Conservation (phyloP, 2,329 filamentous ascomycete species). For the Amauroascus niger region DNA sequence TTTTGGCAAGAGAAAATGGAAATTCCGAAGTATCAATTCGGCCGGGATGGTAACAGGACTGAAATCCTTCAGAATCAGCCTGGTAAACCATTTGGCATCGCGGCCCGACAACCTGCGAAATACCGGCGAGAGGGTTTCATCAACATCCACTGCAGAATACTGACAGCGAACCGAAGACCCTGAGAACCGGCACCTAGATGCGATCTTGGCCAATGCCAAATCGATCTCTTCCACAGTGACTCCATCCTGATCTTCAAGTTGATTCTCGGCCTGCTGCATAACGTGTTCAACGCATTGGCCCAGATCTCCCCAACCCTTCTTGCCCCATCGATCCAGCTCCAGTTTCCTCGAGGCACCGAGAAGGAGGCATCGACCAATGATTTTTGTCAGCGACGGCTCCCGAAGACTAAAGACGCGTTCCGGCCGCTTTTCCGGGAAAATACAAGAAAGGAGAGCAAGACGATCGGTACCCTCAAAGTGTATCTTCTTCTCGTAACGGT, state of each 20-base stretch:
- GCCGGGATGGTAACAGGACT: conserved; percentile 56
- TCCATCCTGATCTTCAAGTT: conserved; percentile 28
- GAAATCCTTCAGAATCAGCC: conserved; percentile 68
- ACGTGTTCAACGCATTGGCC: conserved; percentile 60
- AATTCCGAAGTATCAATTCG: conserved; percentile 46
- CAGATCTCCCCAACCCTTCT: conserved; percentile 55
- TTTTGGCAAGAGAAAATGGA: conserved; percentile 60
- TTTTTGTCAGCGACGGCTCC: conserved; percentile 49
- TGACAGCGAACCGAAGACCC: conserved; percentile 49
- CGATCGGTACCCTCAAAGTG: conserved; percentile 48
- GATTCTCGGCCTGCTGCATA: conserved; percentile 49
- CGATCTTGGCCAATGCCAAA: conserved; percentile 52
- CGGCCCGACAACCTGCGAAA: conserved; percentile 53
- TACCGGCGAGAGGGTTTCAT: conserved; percentile 44
- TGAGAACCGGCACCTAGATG: conserved; percentile 61
- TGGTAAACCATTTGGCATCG: conserved; percentile 80
- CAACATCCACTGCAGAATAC: conserved; percentile 33
- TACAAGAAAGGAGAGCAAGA: conserved; percentile 59
- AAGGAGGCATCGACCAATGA: conserved; percentile 58
- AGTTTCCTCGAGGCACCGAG: conserved; percentile 53
- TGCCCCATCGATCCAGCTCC: conserved; percentile 55
- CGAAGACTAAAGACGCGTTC: conserved; percentile 71
- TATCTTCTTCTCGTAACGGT: conserved; percentile 49
- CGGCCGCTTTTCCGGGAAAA: conserved; percentile 65
- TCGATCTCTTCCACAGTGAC: conserved; percentile 68